Evolutionary conservation across 768 basidiomycete genomes (phyloP).

Genomic region (Tephrocybe sp.): DNA sequence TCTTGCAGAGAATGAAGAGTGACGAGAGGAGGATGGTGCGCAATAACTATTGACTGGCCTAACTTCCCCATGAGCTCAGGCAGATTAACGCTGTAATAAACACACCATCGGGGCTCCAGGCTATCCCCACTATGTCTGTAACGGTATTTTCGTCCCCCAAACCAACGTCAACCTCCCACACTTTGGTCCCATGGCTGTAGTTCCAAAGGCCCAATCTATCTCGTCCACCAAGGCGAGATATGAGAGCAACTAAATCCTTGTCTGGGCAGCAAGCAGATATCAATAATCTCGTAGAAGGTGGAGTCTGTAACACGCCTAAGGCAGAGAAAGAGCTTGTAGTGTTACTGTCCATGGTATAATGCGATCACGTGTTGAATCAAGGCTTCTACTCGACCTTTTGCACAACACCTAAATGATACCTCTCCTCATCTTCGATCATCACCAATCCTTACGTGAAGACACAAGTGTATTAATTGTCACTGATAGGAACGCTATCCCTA

Average conservation of each 20-base stretch:
- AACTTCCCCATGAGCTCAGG: slow-evolving; percentile 7
- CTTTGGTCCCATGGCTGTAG: slow-evolving; percentile 68
- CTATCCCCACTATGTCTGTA: slow-evolving; percentile 56
- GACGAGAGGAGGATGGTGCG: slow-evolving; percentile 66
- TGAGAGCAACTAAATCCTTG: slow-evolving; percentile 73
- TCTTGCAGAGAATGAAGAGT: slow-evolving; percentile 80
- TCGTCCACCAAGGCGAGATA: slow-evolving; percentile 65
- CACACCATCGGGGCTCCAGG: slow-evolving; percentile 85
- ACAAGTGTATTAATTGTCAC: neutral
- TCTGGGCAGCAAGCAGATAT: slow-evolving; percentile 78
- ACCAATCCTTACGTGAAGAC: no score
- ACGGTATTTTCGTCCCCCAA: slow-evolving; percentile 36
- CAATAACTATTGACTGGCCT: slow-evolving; percentile 74
- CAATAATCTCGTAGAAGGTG: slow-evolving; percentile 57
- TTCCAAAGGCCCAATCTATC: slow-evolving; percentile 82
- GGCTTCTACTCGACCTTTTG: no score
- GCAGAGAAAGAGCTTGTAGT: slow-evolving; percentile 51
- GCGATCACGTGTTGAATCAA: neutral
- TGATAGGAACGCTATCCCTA: neutral
- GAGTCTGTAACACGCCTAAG: slow-evolving; percentile 56
- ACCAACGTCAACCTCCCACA: slow-evolving; percentile 78
- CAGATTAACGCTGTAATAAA: slow-evolving; percentile 4
- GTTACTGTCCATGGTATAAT: slow-evolving; percentile 25
- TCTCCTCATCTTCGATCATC: no score
- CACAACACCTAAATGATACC: no score